Evolutionary conservation across 148 eudicot genomes (phyloP).

Genomic region (Camellia granthamiana): DNA sequence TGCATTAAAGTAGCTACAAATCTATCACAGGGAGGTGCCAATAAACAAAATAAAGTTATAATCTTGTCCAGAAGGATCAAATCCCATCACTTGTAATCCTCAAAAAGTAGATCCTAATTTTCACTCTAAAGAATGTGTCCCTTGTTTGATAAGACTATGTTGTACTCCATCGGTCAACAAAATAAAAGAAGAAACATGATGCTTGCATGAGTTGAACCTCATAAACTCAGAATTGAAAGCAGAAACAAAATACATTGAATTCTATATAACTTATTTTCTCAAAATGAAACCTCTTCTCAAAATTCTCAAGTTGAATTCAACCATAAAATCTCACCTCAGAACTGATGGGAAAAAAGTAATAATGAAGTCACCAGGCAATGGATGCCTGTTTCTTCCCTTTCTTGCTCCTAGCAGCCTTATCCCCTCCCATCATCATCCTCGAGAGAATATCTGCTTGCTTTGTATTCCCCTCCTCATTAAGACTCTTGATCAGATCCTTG

Average conservation of each 20-base stretch:
- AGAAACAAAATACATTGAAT: background rate
- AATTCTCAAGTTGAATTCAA: background rate
- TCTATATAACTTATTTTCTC: background rate
- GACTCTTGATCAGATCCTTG: constrained; percentile 64
- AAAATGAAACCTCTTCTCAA: background rate
- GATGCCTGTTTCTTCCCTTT: constrained; percentile 61
- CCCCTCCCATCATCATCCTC: constrained; percentile 53
- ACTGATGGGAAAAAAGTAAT: background rate
- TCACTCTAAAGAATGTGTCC: background rate
- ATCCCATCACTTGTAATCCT: background rate
- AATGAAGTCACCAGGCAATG: constrained; percentile 25
- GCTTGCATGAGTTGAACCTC: background rate
- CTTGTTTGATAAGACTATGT: background rate
- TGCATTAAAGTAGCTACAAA: background rate
- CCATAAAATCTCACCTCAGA: constrained; percentile 17
- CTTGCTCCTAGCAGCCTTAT: constrained; percentile 39
- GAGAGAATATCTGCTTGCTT: constrained; percentile 88
- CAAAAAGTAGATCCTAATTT: background rate
- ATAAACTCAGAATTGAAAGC: background rate
- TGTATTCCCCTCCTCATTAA: constrained; percentile 76
- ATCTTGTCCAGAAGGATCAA: background rate
- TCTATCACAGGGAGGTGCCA: background rate
- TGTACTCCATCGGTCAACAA: constrained; percentile 10
- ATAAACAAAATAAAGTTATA: constrained; percentile 2
- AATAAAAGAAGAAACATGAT: background rate